Percentiles rank a stretch among this genome's conserved stretches.
Evolutionary conservation across 1,139 yeast species (phyloP).

Genomic region (Magnusiomyces tetraspermus): DNA sequence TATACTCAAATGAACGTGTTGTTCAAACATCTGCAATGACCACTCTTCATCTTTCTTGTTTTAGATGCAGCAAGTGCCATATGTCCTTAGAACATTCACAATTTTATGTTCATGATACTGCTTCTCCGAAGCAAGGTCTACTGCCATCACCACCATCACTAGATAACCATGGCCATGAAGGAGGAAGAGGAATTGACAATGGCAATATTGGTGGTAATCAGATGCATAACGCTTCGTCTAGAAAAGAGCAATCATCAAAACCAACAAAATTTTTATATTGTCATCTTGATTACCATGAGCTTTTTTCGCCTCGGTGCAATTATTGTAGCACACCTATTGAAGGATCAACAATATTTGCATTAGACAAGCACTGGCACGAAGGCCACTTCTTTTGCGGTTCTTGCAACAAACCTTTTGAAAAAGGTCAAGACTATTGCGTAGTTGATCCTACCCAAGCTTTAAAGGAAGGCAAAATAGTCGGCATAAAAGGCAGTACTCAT

Average conservation of each 20-base stretch:
- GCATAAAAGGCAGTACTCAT: not conserved
- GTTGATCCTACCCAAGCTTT: conserved; percentile 14
- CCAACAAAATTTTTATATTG: conserved; percentile 22
- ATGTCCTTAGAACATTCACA: conserved; percentile 28
- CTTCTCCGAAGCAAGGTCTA: not conserved
- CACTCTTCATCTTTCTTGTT: conserved; percentile 27
- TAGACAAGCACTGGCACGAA: conserved; percentile 28
- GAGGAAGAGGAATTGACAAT: not conserved
- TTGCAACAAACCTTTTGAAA: conserved; percentile 25
- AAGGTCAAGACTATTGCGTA: conserved; percentile 22
- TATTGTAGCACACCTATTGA: conserved; percentile 31
- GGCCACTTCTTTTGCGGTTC: conserved; percentile 32
- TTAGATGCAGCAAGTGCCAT: conserved; percentile 26
- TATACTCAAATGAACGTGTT: conserved; percentile 19
- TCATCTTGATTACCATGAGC: conserved; percentile 31
- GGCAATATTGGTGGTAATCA: not conserved
- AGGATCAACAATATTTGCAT: conserved; percentile 26
- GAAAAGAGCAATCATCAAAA: conserved; percentile 3
- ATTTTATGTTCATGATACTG: conserved; percentile 21
- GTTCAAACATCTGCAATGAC: conserved; percentile 21
- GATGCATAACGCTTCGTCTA: not conserved
- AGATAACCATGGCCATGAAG: no score
- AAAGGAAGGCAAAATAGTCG: conserved; percentile 8
- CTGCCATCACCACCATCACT: not conserved
- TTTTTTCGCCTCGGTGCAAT: conserved; percentile 28